phyloP scores from a whole-genome alignment of 768 basidiomycete species.

The Boletus subparvulus region DNA sequence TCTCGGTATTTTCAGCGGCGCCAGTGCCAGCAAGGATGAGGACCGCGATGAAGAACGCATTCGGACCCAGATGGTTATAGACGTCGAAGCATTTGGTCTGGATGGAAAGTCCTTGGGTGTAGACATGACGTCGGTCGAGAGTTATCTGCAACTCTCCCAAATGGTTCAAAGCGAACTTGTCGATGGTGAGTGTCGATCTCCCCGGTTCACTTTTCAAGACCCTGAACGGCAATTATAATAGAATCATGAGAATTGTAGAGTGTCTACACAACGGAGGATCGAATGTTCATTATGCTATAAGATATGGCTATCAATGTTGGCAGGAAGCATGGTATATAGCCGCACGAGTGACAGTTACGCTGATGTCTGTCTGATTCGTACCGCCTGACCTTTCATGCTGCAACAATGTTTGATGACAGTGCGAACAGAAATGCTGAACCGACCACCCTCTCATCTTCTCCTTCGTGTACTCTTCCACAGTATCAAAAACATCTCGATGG shows the following conservation, averaged over 20 bases:
- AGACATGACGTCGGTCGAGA: constrained; percentile 48
- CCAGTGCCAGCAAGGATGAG: constrained; percentile 51
- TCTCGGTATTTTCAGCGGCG: constrained; percentile 75
- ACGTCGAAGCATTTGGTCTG: constrained; percentile 79
- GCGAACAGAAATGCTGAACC: constrained; percentile 46
- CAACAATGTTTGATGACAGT: constrained; percentile 52
- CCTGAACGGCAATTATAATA: constrained; percentile 3
- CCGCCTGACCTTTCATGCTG: constrained; percentile 17
- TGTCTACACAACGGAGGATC: not conserved
- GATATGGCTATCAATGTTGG: constrained; percentile 24
- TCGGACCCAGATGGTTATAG: constrained; percentile 74
- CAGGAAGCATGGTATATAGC: constrained; percentile 58
- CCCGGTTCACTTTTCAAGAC: not conserved
- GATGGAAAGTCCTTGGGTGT: constrained; percentile 75
- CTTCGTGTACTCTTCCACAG: constrained; percentile 56
- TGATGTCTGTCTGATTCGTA: constrained; percentile 16
- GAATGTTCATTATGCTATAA: constrained; percentile 1
- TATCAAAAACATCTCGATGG: constrained; percentile 78
- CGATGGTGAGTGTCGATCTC: constrained; percentile 29
- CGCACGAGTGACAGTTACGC: constrained; percentile 54
- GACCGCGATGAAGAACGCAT: constrained; percentile 88
- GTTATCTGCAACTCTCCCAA: constrained; percentile 55
- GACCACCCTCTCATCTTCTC: constrained; percentile 67
- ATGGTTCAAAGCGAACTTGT: constrained; percentile 51
- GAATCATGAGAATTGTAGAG: constrained; percentile 9